These are phyloP conservation scores for Sporothrix inflata DNA, from an alignment of 2,329 filamentous ascomycete species.

Conservation along the genomic window DNA sequence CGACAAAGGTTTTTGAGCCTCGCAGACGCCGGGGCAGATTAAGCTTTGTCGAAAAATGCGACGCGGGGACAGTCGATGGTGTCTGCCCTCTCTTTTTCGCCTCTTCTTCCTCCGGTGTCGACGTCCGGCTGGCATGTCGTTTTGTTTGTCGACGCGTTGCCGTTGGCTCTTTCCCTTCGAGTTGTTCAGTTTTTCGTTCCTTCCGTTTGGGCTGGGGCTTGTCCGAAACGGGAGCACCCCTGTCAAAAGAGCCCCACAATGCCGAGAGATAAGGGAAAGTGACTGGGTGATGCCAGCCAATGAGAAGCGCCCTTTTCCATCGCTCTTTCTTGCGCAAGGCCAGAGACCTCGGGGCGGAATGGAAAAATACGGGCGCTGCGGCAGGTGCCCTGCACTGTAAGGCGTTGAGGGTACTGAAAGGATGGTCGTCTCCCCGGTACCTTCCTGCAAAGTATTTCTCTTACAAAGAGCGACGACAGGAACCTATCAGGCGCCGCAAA, in stretches of 20 bases:
- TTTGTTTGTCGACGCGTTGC: constrained; percentile 1
- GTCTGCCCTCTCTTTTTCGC: not conserved
- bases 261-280: constrained; percentile 35
- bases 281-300: constrained; percentile 13
- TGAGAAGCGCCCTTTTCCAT: constrained; percentile 18
- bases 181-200: not conserved
- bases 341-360: not conserved
- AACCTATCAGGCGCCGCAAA: constrained; percentile 14
- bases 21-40: not conserved
- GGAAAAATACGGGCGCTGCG: constrained; percentile 14
- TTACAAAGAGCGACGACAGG: not conserved
- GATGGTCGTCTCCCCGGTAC: not conserved
- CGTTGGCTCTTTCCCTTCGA: not conserved
- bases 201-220: not conserved
- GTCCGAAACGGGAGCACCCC: constrained; percentile 7
- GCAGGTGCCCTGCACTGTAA: not conserved
- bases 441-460: not conserved
- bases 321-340: not conserved
- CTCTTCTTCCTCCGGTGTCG: not conserved
- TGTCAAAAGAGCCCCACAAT: constrained; percentile 28
- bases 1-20: not conserved
- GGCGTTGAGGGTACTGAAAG: not conserved
- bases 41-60: not conserved
- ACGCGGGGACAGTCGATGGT: not conserved
- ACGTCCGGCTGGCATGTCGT: constrained; percentile 10